These are phyloP conservation scores for Coniosporium tulheliwenetii DNA, from an alignment of 2,329 filamentous ascomycete genomes.

Conservation along the genomic window DNA sequence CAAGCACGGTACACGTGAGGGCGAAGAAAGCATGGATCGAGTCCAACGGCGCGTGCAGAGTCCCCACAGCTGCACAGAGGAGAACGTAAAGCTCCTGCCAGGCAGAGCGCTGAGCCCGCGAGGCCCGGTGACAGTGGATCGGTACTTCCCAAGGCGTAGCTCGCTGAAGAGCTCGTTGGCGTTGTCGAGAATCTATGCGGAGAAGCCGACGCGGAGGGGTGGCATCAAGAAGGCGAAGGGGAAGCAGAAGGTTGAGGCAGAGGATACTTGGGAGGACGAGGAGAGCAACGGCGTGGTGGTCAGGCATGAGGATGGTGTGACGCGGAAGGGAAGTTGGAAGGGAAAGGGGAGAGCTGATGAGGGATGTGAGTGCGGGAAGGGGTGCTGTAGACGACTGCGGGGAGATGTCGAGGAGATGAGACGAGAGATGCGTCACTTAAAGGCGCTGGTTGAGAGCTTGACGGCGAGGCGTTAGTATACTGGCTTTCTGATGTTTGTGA, in stretches of 20 bases:
- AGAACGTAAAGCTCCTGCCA: neutral
- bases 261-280: neutral
- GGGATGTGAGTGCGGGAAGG: neutral
- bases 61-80: neutral
- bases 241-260: neutral
- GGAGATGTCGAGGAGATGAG: conserved; percentile 1
- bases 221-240: neutral
- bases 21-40: neutral
- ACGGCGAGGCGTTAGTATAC: neutral
- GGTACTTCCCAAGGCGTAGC: neutral
- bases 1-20: neutral
- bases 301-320: too few relatives aligned
- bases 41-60: neutral
- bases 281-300: neutral
- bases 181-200: neutral
- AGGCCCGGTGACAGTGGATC: neutral
- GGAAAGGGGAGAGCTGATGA: neutral
- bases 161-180: conserved; percentile 1
- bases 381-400: conserved; percentile 1
- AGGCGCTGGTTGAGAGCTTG: conserved; percentile 1
- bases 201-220: neutral
- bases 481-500: too few relatives aligned
- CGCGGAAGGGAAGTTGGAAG: neutral
- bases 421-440: conserved; percentile 3
- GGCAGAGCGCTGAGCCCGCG: conserved; percentile 1